Base-by-base conservation (phyloP, 495 filamentous ascomycete species). In the Antarctomyces pellizariae region DNA sequence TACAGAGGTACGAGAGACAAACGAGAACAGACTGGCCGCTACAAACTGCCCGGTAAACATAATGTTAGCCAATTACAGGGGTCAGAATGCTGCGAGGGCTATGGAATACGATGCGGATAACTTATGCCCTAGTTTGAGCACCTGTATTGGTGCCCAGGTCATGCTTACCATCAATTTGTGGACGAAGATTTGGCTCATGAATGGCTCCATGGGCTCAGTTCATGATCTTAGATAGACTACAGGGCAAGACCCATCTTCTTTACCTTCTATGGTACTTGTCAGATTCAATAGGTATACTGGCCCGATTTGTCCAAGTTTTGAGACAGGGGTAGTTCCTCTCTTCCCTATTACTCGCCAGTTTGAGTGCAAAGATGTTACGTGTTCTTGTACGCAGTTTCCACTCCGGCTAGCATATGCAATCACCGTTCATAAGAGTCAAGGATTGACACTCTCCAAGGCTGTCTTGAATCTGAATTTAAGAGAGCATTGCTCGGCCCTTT, bases 351-450 rank as follows among this genome's bases (percentile, higher is more conserved):
- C 19, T 2, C 17, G 33, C 2, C 17, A 34, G 22, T 36, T 36
- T 31, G 22, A 32, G 7, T 26, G 10, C 8, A 16, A 25, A n/a
- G 23, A 22, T 3, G 20, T 13, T 11, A 11, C 13, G 10, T 36
- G 30, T 22, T 26, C 22, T 16, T 18, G 20, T 18, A 36, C 29
- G 10, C 30, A 36, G 29, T 34, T 36, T 20, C 22, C 28, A 3
- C 16, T 36, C 14, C 18, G 17, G 15, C 11, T 36, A 19, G 20
- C 24, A 5, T 36, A 32, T 35, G 33, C 30, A 2, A 35, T 33
- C 13, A 35, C 29, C 2, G 18, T 35, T 14, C 30, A 35, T 26
- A 36, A 36, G 26, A 26, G 28, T 16, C 33, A 36, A 22, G 33
- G 28, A 2, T 10, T 36, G 22, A 36, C 29, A 18, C 17, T 36